Base-by-base conservation (phyloP, 306 rosid species). In the Myrica gale region DNA sequence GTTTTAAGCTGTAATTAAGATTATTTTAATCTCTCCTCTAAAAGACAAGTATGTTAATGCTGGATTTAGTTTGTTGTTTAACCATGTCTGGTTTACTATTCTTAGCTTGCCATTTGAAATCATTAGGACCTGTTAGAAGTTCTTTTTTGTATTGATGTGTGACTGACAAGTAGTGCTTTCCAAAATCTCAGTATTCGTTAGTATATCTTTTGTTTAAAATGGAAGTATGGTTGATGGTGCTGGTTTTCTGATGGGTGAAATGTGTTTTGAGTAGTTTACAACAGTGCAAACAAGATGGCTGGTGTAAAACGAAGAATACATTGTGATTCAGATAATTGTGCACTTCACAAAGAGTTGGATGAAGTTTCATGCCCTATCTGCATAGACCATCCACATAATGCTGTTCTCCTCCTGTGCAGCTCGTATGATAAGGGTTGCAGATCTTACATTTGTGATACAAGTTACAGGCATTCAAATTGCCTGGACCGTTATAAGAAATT, bases 301-400 rank as follows among this genome's bases (percentile, higher is more conserved):
- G 97, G 96, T 90, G 86, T 92, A 89, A 91, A 92, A 89, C 79
- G 97, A 88, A 94, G 98, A 83, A 80, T 93, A 80, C 88, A 87
- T 92, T 92, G 84, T 86, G 96, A 88, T 89, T 90, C 97, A 79
- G 98, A 94, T 80, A 86, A 80, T 68, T 87, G 71, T 92, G 95
- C 95, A 77, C 90, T 94, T 85, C 90, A 90, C 92, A 91, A 87
- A 94, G 98, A 94, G 90, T 84, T 94, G 94, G 98, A 94, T 89
- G 98, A 90, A 60, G 91, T 90, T 83, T 89, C 96, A 79, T 94
- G 98, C 90, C 89, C 98, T 62, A 90, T 94, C 90, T 94, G 98
- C 95, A 94, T 94, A 96, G 98, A 94, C 84, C 98, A 94, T 85
- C 98, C 98, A 73, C 98, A 94, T 91, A 94, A 94, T 90, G 98